These are phyloP conservation scores for Ambrosia trifida DNA, from an alignment of 129 eudicot species.

Conservation along the genomic window DNA sequence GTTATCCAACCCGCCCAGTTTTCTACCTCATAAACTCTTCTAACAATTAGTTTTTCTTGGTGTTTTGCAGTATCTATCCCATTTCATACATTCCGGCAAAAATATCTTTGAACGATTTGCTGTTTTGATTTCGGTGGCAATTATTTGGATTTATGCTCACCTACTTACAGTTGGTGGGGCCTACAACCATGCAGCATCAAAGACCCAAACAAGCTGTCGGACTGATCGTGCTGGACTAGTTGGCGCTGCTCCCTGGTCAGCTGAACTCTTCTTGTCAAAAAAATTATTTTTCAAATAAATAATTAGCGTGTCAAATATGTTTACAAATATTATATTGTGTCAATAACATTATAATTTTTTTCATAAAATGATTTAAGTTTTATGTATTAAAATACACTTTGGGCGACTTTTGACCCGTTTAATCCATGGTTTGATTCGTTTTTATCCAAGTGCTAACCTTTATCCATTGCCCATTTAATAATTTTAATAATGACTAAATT, in stretches of 20 bases:
- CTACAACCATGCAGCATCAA: slow-evolving; percentile 53
- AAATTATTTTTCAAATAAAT: not conserved
- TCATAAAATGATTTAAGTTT: not conserved
- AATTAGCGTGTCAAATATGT: not conserved
- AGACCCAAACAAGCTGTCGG: slow-evolving; percentile 71
- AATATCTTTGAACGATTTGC: slow-evolving; percentile 63
- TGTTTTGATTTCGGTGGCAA: slow-evolving; percentile 67
- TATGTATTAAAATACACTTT: not conserved
- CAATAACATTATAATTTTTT: not conserved
- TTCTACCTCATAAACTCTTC: not conserved
- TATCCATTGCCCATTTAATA: not conserved
- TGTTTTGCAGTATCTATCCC: slow-evolving; percentile 59
- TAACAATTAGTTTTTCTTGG: not conserved
- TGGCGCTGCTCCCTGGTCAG: slow-evolving; percentile 78
- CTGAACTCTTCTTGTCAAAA: not conserved
- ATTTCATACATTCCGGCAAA: slow-evolving; percentile 52
- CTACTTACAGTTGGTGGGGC: slow-evolving; percentile 88
- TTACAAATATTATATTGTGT: not conserved
- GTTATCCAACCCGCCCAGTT: not conserved
- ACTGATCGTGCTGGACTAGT: slow-evolving; percentile 87
- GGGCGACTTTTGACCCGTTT: not conserved
- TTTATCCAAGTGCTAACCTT: not conserved
- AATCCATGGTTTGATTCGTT: not conserved
- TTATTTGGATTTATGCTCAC: slow-evolving; percentile 88
- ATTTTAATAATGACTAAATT: too few relatives aligned